A percentile compares a stretch with the other conserved stretches of the same genome.
phyloP scores from a whole-genome alignment of 768 basidiomycete genomes.

The Mycena indigotica region DNA sequence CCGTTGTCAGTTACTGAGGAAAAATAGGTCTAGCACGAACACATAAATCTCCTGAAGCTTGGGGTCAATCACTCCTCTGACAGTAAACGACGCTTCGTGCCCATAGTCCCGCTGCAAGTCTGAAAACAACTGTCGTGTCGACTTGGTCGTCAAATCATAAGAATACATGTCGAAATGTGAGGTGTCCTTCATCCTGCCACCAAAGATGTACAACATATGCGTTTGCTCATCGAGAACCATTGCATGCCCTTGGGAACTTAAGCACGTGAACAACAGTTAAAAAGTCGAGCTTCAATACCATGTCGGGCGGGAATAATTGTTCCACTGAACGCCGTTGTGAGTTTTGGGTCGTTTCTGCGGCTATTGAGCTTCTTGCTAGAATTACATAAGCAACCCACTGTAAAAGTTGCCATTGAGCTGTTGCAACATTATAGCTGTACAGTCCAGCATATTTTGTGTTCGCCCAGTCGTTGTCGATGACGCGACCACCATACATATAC shows the following conservation, averaged over 20 bases:
- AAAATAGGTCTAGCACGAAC: slow-evolving; percentile 42
- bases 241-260: slow-evolving; percentile 74
- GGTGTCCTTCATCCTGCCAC: slow-evolving; percentile 67
- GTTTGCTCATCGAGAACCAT: slow-evolving; percentile 73
- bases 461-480: slow-evolving; percentile 67
- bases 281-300: slow-evolving; percentile 39
- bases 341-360: slow-evolving; percentile 13
- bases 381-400: slow-evolving; percentile 49
- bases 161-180: slow-evolving; percentile 78
- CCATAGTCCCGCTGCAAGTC: slow-evolving; percentile 66
- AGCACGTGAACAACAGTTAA: background rate
- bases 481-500: slow-evolving; percentile 76
- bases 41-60: slow-evolving; percentile 69
- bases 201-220: slow-evolving; percentile 69
- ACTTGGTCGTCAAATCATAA: slow-evolving; percentile 62
- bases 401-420: slow-evolving; percentile 66
- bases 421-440: slow-evolving; percentile 69
- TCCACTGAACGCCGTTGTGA: slow-evolving; percentile 29
- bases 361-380: slow-evolving; percentile 8
- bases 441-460: slow-evolving; percentile 66
- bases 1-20: background rate
- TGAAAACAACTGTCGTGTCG: slow-evolving; percentile 60
- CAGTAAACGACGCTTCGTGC: slow-evolving; percentile 73
- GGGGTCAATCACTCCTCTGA: slow-evolving; percentile 70
- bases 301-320: slow-evolving; percentile 59